Evolutionary conservation across 2,329 filamentous ascomycete genomes (phyloP).

Genomic region (Aspergillus alliaceus): DNA sequence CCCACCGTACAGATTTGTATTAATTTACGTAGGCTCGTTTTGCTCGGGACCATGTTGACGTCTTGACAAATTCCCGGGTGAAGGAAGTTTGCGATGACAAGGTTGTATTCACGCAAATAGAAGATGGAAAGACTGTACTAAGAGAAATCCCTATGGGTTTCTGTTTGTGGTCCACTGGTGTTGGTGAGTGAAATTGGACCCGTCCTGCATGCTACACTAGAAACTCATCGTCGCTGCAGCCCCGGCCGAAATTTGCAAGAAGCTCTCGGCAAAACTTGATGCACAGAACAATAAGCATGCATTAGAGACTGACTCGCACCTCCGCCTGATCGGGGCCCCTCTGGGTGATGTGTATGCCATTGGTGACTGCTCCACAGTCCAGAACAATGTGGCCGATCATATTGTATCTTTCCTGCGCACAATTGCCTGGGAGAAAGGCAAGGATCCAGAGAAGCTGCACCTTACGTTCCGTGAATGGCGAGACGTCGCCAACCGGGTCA

Average conservation of each 20-base stretch:
- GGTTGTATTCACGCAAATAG: constrained; percentile 86
- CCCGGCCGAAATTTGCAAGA: constrained; percentile 77
- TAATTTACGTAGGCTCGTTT: constrained; percentile 63
- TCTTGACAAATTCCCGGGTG: constrained; percentile 89
- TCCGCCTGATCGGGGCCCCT: constrained; percentile 83
- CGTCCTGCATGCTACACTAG: not conserved
- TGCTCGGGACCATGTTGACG: constrained; percentile 83
- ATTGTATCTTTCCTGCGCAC: constrained; percentile 86
- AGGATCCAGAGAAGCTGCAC: constrained; percentile 83
- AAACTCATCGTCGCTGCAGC: constrained; percentile 39
- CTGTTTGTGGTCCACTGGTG: constrained; percentile 96
- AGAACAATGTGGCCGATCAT: constrained; percentile 94
- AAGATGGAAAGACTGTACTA: constrained; percentile 70
- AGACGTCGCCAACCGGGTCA: constrained; percentile 76
- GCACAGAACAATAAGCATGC: constrained; percentile 85
- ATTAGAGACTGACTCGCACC: constrained; percentile 89
- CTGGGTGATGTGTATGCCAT: constrained; percentile 95
- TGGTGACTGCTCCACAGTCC: constrained; percentile 92
- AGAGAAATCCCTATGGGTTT: constrained; percentile 97
- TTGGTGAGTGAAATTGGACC: constrained; percentile 47
- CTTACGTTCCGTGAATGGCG: constrained; percentile 89
- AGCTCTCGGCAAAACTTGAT: constrained; percentile 72
- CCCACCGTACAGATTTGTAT: not conserved
- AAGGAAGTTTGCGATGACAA: constrained; percentile 81
- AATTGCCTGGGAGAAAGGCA: constrained; percentile 86